Conservation (phyloP, 345 rosid genomes). For the Gossypium anomalum region DNA sequence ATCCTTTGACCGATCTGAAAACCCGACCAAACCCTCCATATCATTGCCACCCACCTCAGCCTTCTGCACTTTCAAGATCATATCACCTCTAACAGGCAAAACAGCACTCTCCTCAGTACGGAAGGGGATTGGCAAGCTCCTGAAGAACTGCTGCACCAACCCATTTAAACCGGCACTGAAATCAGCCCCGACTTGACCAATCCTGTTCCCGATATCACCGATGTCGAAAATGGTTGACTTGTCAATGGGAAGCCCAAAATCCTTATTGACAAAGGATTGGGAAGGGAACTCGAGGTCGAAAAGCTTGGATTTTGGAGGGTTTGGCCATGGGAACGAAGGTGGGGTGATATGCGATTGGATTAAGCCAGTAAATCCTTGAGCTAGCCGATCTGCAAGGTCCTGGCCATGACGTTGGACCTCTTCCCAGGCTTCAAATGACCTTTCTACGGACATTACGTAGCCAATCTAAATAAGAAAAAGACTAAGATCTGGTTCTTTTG, state of each 20-base stretch:
- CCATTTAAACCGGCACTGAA: constrained; percentile 73
- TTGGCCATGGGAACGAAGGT: constrained; percentile 67
- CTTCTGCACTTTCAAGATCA: constrained; percentile 26
- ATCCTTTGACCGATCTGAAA: constrained; percentile 44
- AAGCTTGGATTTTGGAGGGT: constrained; percentile 49
- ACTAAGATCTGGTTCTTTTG: not conserved
- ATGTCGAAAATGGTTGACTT: constrained; percentile 61
- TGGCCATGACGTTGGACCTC: constrained; percentile 92
- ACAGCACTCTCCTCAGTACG: constrained; percentile 43
- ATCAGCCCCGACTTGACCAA: constrained; percentile 90
- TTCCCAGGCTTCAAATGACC: constrained; percentile 95
- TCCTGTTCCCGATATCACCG: constrained; percentile 63
- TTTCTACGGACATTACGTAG: constrained; percentile 67
- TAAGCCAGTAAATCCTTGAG: constrained; percentile 84
- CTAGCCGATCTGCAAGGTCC: constrained; percentile 81
- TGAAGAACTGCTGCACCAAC: constrained; percentile 73
- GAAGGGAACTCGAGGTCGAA: constrained; percentile 69
- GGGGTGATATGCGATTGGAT: constrained; percentile 71
- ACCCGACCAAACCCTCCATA: constrained; percentile 30
- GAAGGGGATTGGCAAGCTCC: constrained; percentile 66
- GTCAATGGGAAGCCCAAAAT: constrained; percentile 41
- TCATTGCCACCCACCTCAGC: constrained; percentile 19
- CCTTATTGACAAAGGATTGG: constrained; percentile 37
- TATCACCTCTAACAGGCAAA: constrained; percentile 28
- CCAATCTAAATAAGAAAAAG: not conserved